Evolutionary conservation across 202 grass and related monocot species (phyloP), one percentile per base, ranked within the genome.

Genomic region (Schoenoplectus triqueter): DNA sequence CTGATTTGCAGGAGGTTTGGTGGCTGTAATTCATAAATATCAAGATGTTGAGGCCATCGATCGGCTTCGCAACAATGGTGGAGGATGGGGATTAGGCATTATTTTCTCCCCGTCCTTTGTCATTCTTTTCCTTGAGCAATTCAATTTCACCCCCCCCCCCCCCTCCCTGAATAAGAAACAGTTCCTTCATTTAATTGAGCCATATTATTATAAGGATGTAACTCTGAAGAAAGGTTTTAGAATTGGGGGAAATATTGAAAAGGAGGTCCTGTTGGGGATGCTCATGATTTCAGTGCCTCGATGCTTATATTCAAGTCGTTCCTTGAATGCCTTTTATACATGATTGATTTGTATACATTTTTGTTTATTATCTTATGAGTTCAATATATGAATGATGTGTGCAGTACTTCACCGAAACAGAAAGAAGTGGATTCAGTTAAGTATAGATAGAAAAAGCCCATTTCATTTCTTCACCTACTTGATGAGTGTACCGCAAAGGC

Each of bases 251-350:
- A 77, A 56, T 51, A 39, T 79, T 22, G 10, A 78, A 15, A n/a
- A 54, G 50, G 56, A 78, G 54, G 74, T 41, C 13, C 8, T 60
- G 54, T 60, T 78, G 7, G 50, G 18, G 66, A 66, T 83, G 44
- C 66, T 70, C 64, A 31, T 68, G 47, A 82, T 64, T 31, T 54
- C 60, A 59, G 21, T 7, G 22, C 40, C 9, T 40, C 2, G 15
- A 14, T 82, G 18, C 17, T 68, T 82, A 66, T 82, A 67, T 67
- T 68, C 81, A 69, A 83, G 81, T 60, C 81, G 81, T 69, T 71
- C 81, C 81, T 83, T 83, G 17, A 83, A 31, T 82, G 80, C 64
- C 80, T 82, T 82, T 82, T 83, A 71, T 69, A 55, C 45, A 44
- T 2, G 61, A 47, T 9, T 83, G 4, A 6, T 69, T 83, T 40